Evolutionary conservation across 768 basidiomycete genomes (phyloP).

Genomic region (Lactarius akahatsu): DNA sequence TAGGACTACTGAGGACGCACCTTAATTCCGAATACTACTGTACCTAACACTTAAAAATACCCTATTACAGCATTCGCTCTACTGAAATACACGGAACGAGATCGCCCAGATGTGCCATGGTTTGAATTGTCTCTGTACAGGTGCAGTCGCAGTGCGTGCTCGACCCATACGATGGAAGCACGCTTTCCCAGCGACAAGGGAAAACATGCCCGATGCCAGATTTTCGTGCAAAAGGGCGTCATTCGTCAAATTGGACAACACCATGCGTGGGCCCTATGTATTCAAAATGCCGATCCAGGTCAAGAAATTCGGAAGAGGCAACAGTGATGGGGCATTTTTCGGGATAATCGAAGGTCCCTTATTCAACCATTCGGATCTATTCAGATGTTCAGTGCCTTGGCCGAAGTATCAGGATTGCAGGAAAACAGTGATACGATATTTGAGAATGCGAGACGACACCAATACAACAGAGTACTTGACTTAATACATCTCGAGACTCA

Average conservation of each 20-base stretch:
- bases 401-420: background rate
- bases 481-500: slow-evolving; percentile 91
- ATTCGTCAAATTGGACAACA: no score
- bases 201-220: background rate
- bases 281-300: no score
- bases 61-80: background rate
- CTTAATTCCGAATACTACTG: background rate
- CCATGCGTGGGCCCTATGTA: no score
- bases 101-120: background rate
- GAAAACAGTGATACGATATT: background rate
- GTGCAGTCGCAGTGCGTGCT: background rate
- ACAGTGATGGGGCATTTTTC: background rate
- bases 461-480: background rate
- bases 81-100: background rate
- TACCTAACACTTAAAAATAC: background rate
- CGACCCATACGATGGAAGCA: background rate
- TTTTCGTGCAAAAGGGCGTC: no score
- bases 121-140: background rate
- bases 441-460: background rate
- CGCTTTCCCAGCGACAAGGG: background rate
- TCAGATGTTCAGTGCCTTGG: background rate
- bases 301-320: background rate
- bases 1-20: background rate
- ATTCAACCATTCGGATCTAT: background rate
- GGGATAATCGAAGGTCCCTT: background rate